Conservation (phyloP, 805 yeast species). For the Wickerhamiella domercqiae region DNA sequence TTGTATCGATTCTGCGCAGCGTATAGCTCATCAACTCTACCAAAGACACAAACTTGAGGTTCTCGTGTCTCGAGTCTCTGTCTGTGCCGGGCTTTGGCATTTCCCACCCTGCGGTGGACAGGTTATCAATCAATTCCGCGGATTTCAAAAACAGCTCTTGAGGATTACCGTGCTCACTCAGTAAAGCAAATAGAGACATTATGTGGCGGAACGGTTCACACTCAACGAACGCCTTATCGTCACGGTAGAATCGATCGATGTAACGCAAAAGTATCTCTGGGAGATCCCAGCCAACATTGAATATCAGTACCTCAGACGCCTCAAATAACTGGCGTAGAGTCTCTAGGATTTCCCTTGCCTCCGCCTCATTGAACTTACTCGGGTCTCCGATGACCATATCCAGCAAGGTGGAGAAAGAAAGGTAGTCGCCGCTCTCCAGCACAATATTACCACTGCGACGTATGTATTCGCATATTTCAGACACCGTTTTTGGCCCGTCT, state of each 20-base stretch:
- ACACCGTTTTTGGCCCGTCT: slow-evolving; percentile 4
- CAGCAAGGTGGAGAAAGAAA: slow-evolving; percentile 57
- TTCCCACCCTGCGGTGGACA: slow-evolving; percentile 2
- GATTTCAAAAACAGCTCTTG: slow-evolving; percentile 61
- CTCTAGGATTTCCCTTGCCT: slow-evolving; percentile 24
- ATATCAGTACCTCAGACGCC: slow-evolving; percentile 33
- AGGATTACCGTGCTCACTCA: slow-evolving; percentile 61
- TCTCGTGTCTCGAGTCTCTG: slow-evolving; percentile 10
- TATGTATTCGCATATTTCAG: slow-evolving; percentile 13
- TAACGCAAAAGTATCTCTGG: slow-evolving; percentile 50
- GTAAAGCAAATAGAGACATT: slow-evolving; percentile 35
- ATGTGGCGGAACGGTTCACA: slow-evolving; percentile 25
- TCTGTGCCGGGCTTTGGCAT: slow-evolving; percentile 10
- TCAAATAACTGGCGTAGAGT: slow-evolving; percentile 29
- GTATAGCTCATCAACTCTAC: slow-evolving; percentile 49
- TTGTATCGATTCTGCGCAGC: slow-evolving; percentile 45
- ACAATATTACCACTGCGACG: slow-evolving; percentile 9
- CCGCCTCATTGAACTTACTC: slow-evolving; percentile 30
- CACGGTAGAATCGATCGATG: slow-evolving; percentile 20
- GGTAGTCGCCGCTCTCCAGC: slow-evolving; percentile 39
- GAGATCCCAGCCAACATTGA: slow-evolving; percentile 84
- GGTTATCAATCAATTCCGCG: slow-evolving; percentile 40
- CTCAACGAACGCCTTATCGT: slow-evolving; percentile 17
- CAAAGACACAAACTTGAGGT: slow-evolving; percentile 45
- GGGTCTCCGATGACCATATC: slow-evolving; percentile 46